Conservation (phyloP, 2,329 filamentous ascomycete species). For the Beauveria scarabaeidicola region DNA sequence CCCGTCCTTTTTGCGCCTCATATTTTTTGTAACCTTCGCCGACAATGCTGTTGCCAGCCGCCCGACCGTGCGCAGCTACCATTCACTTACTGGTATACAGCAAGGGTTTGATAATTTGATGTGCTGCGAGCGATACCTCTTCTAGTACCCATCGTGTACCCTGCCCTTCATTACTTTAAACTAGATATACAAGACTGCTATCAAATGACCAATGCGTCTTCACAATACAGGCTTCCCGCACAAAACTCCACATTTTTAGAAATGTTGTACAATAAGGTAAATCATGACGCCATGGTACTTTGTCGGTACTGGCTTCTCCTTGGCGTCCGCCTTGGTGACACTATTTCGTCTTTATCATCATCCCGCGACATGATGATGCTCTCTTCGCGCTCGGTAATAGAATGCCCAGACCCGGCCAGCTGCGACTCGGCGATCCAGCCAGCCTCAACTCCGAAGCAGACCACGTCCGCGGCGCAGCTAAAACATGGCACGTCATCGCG, state of each 20-base stretch:
- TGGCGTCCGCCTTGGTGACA: conserved; percentile 19
- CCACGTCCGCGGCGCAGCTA: conserved; percentile 46
- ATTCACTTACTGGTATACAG: neutral
- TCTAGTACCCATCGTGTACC: neutral
- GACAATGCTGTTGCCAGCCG: neutral
- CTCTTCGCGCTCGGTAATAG: conserved; percentile 30
- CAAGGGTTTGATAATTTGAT: no score
- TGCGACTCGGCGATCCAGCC: conserved; percentile 49
- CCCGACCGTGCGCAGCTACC: neutral
- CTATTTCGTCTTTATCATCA: conserved; percentile 18
- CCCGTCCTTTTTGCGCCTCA: neutral
- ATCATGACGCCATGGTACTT: neutral
- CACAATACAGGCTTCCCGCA: neutral
- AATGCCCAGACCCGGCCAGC: conserved; percentile 31
- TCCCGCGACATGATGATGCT: conserved; percentile 30
- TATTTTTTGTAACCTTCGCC: neutral
- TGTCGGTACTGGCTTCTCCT: conserved; percentile 12
- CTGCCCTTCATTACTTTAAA: neutral
- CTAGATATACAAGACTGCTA: neutral
- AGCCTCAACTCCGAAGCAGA: conserved; percentile 48
- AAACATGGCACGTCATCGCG: conserved; percentile 40
- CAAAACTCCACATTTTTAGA: neutral
- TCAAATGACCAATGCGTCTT: no score
- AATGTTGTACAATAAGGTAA: neutral
- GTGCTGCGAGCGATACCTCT: neutral